Evolutionary conservation across 1,284 basidiomycete genomes (phyloP).

Genomic region (Trichosporon faecale): DNA sequence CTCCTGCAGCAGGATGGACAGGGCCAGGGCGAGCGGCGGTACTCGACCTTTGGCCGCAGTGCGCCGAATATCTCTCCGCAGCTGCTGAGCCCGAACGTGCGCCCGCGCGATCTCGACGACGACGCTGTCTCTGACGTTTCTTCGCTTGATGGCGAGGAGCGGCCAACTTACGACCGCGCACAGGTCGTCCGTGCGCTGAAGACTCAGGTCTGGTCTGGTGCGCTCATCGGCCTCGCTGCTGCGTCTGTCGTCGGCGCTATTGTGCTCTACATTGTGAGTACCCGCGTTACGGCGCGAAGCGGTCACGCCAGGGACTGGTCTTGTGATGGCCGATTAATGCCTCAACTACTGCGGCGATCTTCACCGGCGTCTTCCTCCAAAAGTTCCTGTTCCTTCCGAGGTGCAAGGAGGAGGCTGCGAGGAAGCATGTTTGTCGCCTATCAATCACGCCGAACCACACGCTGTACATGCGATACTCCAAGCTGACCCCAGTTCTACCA

Average conservation of each 20-base stretch:
- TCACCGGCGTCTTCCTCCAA: no score
- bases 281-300: background rate
- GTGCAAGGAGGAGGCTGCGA: background rate
- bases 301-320: background rate
- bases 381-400: background rate
- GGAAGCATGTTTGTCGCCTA: background rate
- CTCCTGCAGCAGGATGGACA: constrained; percentile 6
- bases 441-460: background rate
- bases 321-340: background rate
- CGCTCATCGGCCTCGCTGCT: constrained; percentile 64
- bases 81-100: constrained; percentile 19
- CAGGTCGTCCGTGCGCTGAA: constrained; percentile 32
- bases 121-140: constrained; percentile 12
- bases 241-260: constrained; percentile 63
- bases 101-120: constrained; percentile 17
- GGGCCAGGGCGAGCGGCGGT: background rate
- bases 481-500: constrained; percentile 48
- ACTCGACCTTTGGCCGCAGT: constrained; percentile 17
- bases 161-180: constrained; percentile 14
- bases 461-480: background rate
- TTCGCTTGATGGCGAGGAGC: background rate
- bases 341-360: background rate
- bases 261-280: constrained; percentile 53
- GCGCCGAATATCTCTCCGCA: constrained; percentile 21
- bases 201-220: constrained; percentile 69